These are phyloP conservation scores for Cucurbitaria berberidis DNA, from an alignment of 2,329 filamentous ascomycete species.

Conservation along the genomic window DNA sequence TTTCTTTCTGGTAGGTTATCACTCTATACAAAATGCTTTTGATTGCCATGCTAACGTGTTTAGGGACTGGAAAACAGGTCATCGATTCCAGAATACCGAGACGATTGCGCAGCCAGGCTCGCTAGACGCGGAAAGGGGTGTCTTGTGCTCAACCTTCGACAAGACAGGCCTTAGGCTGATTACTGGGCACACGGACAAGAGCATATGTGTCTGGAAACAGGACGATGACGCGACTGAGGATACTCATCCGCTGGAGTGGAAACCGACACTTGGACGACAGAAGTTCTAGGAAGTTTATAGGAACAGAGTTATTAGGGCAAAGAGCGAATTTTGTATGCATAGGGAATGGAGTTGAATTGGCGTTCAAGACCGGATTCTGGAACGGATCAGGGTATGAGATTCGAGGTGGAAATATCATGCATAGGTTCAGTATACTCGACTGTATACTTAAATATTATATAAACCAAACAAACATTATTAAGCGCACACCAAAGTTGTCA, in stretches of 20 bases:
- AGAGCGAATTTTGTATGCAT: slow-evolving; percentile 2
- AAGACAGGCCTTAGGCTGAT: slow-evolving; percentile 86
- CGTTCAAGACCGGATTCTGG: slow-evolving; percentile 1
- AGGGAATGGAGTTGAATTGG: slow-evolving; percentile 9
- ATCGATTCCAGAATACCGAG: slow-evolving; percentile 88
- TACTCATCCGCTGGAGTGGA: slow-evolving; percentile 91
- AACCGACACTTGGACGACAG: slow-evolving; percentile 76
- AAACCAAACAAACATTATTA: neutral
- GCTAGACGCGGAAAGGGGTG: slow-evolving; percentile 89
- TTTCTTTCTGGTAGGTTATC: slow-evolving; percentile 72
- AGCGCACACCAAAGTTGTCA: neutral
- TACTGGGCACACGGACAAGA: slow-evolving; percentile 92
- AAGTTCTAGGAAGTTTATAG: slow-evolving; percentile 63
- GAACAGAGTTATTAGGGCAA: neutral
- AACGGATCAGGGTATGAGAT: slow-evolving; percentile 1
- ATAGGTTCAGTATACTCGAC: neutral
- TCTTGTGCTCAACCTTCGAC: slow-evolving; percentile 95
- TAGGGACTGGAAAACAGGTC: slow-evolving; percentile 95
- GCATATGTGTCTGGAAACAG: slow-evolving; percentile 92
- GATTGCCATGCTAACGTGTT: neutral
- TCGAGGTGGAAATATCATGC: slow-evolving; percentile 3
- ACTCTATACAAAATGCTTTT: neutral
- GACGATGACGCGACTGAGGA: slow-evolving; percentile 91
- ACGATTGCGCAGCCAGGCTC: slow-evolving; percentile 93
- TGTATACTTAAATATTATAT: neutral